phyloP scores from a whole-genome alignment of 2,329 filamentous ascomycete genomes.

The Ceratocystis colombiana region DNA sequence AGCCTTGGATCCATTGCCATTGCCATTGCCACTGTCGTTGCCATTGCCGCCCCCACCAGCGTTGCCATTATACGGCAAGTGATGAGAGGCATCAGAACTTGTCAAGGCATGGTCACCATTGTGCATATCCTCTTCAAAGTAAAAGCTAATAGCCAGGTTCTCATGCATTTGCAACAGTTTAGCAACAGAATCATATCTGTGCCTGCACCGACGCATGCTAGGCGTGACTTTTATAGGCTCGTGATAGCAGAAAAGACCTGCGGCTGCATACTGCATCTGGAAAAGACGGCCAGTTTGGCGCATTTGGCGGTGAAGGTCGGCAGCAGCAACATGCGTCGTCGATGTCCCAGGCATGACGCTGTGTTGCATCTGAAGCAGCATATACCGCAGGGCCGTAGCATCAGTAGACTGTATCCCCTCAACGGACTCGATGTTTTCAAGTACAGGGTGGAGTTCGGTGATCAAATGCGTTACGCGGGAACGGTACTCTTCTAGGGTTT shows the following conservation, averaged over 20 bases:
- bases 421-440: slow-evolving; percentile 33
- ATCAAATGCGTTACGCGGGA: slow-evolving; percentile 35
- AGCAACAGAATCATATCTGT: slow-evolving; percentile 35
- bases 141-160: slow-evolving; percentile 34
- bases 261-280: slow-evolving; percentile 33
- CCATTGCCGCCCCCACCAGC: background rate
- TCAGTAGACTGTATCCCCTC: slow-evolving; percentile 33
- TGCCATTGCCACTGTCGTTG: background rate
- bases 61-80: slow-evolving; percentile 6
- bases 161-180: slow-evolving; percentile 35
- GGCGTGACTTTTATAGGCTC: slow-evolving; percentile 38
- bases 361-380: slow-evolving; percentile 36
- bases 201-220: slow-evolving; percentile 37
- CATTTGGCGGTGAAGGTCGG: slow-evolving; percentile 35
- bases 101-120: slow-evolving; percentile 33
- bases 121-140: slow-evolving; percentile 40
- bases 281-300: slow-evolving; percentile 33
- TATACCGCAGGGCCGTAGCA: slow-evolving; percentile 35
- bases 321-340: slow-evolving; percentile 33
- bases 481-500: slow-evolving; percentile 34
- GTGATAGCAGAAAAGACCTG: slow-evolving; percentile 38
- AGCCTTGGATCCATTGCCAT: background rate
- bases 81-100: slow-evolving; percentile 17
- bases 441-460: slow-evolving; percentile 33
- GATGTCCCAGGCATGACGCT: slow-evolving; percentile 33